Evolutionary conservation across 768 basidiomycete genomes (phyloP).

Genomic region (Lepiota brunneoincarnata): DNA sequence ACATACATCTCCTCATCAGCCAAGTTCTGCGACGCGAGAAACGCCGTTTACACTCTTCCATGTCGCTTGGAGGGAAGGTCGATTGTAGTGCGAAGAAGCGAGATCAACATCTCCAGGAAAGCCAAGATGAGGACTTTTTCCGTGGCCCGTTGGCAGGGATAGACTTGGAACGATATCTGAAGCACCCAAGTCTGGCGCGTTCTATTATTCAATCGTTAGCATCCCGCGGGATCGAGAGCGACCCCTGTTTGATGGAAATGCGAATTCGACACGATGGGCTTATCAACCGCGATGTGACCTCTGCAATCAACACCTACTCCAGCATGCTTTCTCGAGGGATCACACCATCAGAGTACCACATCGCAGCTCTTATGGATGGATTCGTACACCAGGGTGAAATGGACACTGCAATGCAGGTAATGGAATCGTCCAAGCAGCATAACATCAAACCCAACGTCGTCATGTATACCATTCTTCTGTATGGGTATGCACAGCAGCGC

Average conservation of each 20-base stretch:
- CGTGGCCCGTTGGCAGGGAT: slow-evolving; percentile 1
- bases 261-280: slow-evolving; percentile 64
- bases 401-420: slow-evolving; percentile 48
- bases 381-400: slow-evolving; percentile 60
- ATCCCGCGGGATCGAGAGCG: slow-evolving; percentile 47
- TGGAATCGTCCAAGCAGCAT: slow-evolving; percentile 47
- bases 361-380: slow-evolving; percentile 75
- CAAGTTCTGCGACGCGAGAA: slow-evolving; percentile 53
- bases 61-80: neutral
- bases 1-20: slow-evolving; percentile 55
- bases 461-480: slow-evolving; percentile 77
- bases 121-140: neutral
- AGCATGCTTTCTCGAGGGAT: slow-evolving; percentile 66
- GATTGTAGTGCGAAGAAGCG: no score
- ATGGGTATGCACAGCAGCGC: slow-evolving; percentile 62
- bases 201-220: slow-evolving; percentile 46
- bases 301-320: slow-evolving; percentile 54
- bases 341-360: slow-evolving; percentile 71
- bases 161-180: neutral
- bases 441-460: slow-evolving; percentile 58
- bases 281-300: slow-evolving; percentile 44
- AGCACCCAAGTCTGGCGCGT: slow-evolving; percentile 28
- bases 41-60: slow-evolving; percentile 44
- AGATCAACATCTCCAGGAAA: no score
- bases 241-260: slow-evolving; percentile 55